Evolutionary conservation across 176 grass and related monocot species (phyloP).

Genomic region (Triticum turgidum): DNA sequence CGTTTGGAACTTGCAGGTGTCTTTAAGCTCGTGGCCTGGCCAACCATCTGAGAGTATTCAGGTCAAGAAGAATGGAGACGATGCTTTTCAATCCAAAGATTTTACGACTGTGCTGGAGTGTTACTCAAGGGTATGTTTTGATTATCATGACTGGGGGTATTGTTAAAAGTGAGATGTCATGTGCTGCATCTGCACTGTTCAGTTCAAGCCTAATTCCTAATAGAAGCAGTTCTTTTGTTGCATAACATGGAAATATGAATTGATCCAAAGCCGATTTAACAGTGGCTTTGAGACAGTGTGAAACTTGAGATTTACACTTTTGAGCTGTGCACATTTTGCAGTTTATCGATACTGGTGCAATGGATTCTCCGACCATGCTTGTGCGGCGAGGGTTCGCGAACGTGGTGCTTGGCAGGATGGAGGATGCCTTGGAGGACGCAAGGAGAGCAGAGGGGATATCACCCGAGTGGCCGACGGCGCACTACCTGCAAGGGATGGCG

Average conservation of each 20-base stretch:
- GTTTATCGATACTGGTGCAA: constrained; percentile 61
- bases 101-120: constrained; percentile 56
- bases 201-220: background rate
- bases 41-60: constrained; percentile 66
- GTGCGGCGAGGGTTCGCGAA: constrained; percentile 63
- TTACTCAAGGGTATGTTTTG: constrained; percentile 51
- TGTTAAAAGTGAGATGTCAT: background rate
- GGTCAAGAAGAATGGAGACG: constrained; percentile 65
- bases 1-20: constrained; percentile 50
- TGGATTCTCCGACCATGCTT: constrained; percentile 65
- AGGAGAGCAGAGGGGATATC: constrained; percentile 59
- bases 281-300: background rate
- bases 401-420: constrained; percentile 44
- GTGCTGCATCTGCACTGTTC: background rate
- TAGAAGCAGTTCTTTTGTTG: background rate
- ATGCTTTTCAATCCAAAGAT: constrained; percentile 77
- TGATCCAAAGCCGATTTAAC: background rate
- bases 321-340: constrained; percentile 30
- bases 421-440: constrained; percentile 66
- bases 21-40: constrained; percentile 80
- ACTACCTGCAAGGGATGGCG: constrained; percentile 63
- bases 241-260: background rate
- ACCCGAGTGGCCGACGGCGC: constrained; percentile 59
- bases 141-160: background rate
- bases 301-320: background rate